These are phyloP conservation scores for Meyerozyma sp. DNA, from an alignment of 1,139 yeast species.

Conservation along the genomic window DNA sequence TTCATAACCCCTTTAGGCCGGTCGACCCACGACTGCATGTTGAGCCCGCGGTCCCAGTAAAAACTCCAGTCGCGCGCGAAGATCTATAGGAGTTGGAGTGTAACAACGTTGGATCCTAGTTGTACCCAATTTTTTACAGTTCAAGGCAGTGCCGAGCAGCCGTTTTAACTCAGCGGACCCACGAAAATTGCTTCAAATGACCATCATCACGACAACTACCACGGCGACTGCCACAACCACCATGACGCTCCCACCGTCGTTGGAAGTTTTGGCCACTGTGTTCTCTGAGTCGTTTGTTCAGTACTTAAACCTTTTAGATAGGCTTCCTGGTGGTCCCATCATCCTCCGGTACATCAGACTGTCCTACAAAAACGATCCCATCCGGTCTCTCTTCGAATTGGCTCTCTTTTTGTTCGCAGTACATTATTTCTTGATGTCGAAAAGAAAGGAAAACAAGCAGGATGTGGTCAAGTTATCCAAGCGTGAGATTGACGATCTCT, in stretches of 20 bases:
- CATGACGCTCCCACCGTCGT: slow-evolving; percentile 27
- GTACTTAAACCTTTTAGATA: slow-evolving; percentile 32
- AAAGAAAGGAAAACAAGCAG: slow-evolving; percentile 72
- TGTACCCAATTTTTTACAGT: background rate
- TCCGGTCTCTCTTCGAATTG: slow-evolving; percentile 79
- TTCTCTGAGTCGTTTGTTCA: slow-evolving; percentile 31
- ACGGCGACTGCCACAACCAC: slow-evolving; percentile 4
- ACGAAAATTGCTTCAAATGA: background rate
- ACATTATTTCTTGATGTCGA: slow-evolving; percentile 76
- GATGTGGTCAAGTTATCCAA: slow-evolving; percentile 61
- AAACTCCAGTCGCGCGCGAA: background rate
- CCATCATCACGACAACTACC: slow-evolving; percentile 2
- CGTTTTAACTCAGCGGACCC: background rate
- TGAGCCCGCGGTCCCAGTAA: background rate
- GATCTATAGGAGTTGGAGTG: background rate
- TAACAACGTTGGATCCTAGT: background rate
- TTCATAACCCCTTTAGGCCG: background rate
- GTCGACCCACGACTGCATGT: background rate
- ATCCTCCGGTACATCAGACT: slow-evolving; percentile 72
- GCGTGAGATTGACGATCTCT: slow-evolving; percentile 74
- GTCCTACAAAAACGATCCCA: slow-evolving; percentile 93
- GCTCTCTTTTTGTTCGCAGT: slow-evolving; percentile 78
- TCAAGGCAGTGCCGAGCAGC: background rate
- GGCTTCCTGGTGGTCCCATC: slow-evolving; percentile 77
- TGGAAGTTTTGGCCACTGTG: slow-evolving; percentile 32